Evolutionary conservation across 495 filamentous ascomycete genomes (phyloP).

Genomic region (Xylaria cubensis): DNA sequence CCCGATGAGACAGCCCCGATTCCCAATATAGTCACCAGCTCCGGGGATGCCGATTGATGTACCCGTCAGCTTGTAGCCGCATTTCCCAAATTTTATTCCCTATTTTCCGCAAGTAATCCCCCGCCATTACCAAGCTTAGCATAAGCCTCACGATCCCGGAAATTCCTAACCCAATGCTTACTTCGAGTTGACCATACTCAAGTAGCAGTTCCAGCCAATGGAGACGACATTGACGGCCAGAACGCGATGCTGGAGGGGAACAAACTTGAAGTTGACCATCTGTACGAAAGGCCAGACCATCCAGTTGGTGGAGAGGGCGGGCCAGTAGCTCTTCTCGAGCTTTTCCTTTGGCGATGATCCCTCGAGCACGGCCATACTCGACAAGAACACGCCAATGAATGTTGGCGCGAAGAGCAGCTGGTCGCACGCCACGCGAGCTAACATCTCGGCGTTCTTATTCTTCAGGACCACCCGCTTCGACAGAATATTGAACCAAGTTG

Average conservation of each 20-base stretch:
- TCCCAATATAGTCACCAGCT: conserved; percentile 14
- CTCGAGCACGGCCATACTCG: conserved; percentile 87
- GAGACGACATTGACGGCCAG: conserved; percentile 86
- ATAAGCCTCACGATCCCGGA: neutral
- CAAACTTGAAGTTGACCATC: conserved; percentile 85
- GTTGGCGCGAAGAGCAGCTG: conserved; percentile 85
- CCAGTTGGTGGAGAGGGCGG: conserved; percentile 82
- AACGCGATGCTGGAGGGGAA: conserved; percentile 85
- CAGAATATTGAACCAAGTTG: conserved; percentile 81
- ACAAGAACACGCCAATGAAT: conserved; percentile 83
- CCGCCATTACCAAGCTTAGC: conserved; percentile 1
- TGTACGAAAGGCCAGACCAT: conserved; percentile 94
- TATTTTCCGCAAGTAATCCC: neutral
- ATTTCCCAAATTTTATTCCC: neutral
- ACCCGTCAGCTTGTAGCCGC: conserved; percentile 3
- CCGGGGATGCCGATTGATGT: neutral
- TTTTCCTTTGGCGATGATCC: conserved; percentile 74
- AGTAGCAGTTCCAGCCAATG: conserved; percentile 93
- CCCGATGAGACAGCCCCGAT: conserved; percentile 23
- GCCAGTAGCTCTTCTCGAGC: conserved; percentile 68
- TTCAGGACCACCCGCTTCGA: conserved; percentile 58
- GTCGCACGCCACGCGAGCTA: conserved; percentile 81
- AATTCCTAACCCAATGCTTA: neutral
- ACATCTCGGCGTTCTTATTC: conserved; percentile 71
- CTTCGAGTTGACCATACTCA: conserved; percentile 62